phyloP scores from a whole-genome alignment of 139 green algal genomes.

The Diplosphaera chodatii region DNA sequence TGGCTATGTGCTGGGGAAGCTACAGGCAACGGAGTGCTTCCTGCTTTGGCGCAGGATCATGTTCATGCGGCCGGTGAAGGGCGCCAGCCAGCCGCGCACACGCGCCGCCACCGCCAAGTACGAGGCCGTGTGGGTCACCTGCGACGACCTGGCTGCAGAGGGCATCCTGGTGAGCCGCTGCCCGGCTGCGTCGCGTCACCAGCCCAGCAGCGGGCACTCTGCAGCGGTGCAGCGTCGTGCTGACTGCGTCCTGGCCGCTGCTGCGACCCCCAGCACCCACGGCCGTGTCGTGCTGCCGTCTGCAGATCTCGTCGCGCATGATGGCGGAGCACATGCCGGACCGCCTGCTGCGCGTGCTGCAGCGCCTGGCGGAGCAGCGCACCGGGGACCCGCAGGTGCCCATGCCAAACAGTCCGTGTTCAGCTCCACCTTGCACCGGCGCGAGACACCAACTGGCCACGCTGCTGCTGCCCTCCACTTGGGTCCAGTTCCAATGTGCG shows the following conservation, averaged over 20 bases:
- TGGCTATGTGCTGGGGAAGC: too few species aligned
- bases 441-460: too few species aligned
- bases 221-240: too few species aligned
- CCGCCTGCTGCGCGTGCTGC: conserved; percentile 28
- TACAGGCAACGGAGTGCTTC: too few species aligned
- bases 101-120: conserved; percentile 1
- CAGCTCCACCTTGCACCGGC: too few species aligned
- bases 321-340: conserved; percentile 52
- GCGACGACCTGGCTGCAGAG: conserved; percentile 21
- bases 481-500: too few species aligned
- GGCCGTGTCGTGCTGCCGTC: neutral
- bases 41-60: conserved; percentile 10
- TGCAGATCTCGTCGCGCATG: conserved; percentile 27
- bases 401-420: too few species aligned
- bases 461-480: too few species aligned
- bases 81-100: neutral
- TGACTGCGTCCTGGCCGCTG: too few species aligned
- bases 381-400: neutral
- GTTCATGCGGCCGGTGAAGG: conserved; percentile 27
- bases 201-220: too few species aligned
- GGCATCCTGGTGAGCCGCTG: conserved; percentile 30
- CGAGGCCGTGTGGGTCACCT: conserved; percentile 18
- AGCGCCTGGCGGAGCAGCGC: conserved; percentile 6
- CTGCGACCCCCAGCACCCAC: too few species aligned
- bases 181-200: too few species aligned